phyloP scores from a whole-genome alignment of 306 rosid genomes.

The Crotalaria pallida region DNA sequence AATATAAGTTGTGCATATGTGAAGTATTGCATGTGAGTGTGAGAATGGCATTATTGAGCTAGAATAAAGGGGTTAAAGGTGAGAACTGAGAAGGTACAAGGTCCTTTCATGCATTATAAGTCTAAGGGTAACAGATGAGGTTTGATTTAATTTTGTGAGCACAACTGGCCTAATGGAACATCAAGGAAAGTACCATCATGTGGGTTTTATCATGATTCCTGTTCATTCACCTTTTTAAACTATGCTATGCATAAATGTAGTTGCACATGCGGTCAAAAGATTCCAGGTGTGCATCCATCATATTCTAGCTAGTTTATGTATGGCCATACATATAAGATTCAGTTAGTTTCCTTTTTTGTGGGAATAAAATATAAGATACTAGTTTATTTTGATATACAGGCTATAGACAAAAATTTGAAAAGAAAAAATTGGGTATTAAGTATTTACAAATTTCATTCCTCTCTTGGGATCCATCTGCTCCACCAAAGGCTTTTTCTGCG shows the following conservation, averaged over 20 bases:
- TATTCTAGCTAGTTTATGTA: conserved; percentile 35
- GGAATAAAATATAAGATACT: neutral
- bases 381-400: conserved; percentile 45
- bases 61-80: neutral
- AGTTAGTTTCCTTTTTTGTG: conserved; percentile 17
- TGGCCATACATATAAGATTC: conserved; percentile 19
- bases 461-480: conserved; percentile 97
- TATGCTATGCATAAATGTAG: neutral
- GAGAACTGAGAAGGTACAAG: neutral
- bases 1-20: no score
- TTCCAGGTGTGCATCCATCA: conserved; percentile 33
- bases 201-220: conserved; percentile 16
- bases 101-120: neutral
- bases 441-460: conserved; percentile 60
- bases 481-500: conserved; percentile 86
- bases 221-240: conserved; percentile 1
- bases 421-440: conserved; percentile 16
- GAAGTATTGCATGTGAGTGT: no score
- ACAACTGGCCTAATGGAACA: conserved; percentile 1
- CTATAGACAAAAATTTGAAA: conserved; percentile 35
- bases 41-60: neutral
- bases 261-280: conserved; percentile 38
- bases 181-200: conserved; percentile 16
- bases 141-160: neutral
- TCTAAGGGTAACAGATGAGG: neutral